A percentile compares a stretch with the other conserved stretches of the same genome.
These are phyloP conservation scores for Erysimum cheiranthoides DNA, from an alignment of 345 rosid species.

Conservation along the genomic window DNA sequence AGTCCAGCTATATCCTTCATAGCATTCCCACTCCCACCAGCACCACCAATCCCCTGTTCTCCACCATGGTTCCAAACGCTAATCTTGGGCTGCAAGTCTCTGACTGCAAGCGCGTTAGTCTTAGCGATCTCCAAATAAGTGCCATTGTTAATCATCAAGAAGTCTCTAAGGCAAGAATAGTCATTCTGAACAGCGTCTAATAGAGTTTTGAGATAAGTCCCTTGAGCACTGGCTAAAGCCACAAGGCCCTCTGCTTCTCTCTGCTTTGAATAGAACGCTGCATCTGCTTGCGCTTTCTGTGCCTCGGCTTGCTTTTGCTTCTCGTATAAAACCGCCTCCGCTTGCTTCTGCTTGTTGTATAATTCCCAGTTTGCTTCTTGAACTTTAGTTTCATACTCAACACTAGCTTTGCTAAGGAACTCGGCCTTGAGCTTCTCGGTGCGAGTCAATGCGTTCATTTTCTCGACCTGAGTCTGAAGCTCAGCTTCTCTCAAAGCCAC, in stretches of 20 bases:
- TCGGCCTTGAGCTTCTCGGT: constrained; percentile 87
- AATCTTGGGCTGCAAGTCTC: constrained; percentile 65
- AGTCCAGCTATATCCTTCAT: constrained; percentile 81
- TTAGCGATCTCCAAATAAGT: constrained; percentile 65
- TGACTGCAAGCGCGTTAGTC: constrained; percentile 63
- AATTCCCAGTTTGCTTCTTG: constrained; percentile 78
- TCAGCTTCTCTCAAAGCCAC: constrained; percentile 78
- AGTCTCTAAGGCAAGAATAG: constrained; percentile 59
- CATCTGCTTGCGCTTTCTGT: constrained; percentile 64
- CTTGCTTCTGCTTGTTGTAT: constrained; percentile 68
- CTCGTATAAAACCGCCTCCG: constrained; percentile 61
- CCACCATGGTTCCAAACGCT: constrained; percentile 71
- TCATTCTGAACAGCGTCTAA: constrained; percentile 62
- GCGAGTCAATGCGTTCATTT: constrained; percentile 65
- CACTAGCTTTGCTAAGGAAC: constrained; percentile 74
- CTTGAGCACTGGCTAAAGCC: constrained; percentile 67
- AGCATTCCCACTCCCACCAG: constrained; percentile 30
- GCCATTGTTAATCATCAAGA: constrained; percentile 62
- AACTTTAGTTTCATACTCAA: constrained; percentile 79
- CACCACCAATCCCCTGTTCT: constrained; percentile 31
- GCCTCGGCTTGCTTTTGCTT: constrained; percentile 68
- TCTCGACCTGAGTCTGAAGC: constrained; percentile 75
- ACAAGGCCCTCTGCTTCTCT: constrained; percentile 71
- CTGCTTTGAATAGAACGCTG: constrained; percentile 59
- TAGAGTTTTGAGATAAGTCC: constrained; percentile 60